These are phyloP conservation scores for Gardenia jasminoides DNA, from an alignment of 257 asterid species.

Conservation along the genomic window DNA sequence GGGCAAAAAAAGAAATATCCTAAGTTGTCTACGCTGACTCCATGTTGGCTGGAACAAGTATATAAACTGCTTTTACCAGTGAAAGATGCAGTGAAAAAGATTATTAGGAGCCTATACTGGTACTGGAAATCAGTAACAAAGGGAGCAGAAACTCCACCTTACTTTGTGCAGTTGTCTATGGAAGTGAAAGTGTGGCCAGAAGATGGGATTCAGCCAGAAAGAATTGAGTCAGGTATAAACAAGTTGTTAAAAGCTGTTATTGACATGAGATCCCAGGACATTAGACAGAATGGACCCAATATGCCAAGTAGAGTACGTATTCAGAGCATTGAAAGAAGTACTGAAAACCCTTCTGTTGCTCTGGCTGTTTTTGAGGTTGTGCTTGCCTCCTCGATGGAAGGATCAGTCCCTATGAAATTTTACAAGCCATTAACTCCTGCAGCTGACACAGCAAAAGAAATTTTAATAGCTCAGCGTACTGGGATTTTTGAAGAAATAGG, in stretches of 20 bases:
- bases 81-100: conserved; percentile 39
- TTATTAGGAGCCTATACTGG: conserved; percentile 50
- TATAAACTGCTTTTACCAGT: conserved; percentile 42
- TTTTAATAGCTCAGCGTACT: conserved; percentile 50
- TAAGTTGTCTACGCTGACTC: conserved; percentile 49
- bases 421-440: conserved; percentile 94
- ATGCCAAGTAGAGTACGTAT: conserved; percentile 79
- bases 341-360: conserved; percentile 57
- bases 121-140: conserved; percentile 98
- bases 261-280: conserved; percentile 53
- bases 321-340: conserved; percentile 86
- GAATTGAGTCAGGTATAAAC: conserved; percentile 91
- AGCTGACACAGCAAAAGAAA: conserved; percentile 86
- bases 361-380: conserved; percentile 95
- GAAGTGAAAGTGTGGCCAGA: conserved; percentile 91
- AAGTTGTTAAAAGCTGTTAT: conserved; percentile 69
- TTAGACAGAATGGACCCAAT: conserved; percentile 24
- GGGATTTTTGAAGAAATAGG: conserved; percentile 62
- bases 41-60: conserved; percentile 58
- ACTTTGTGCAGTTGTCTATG: conserved; percentile 93
- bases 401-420: conserved; percentile 50
- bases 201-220: conserved; percentile 98
- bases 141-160: conserved; percentile 99
- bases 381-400: conserved; percentile 61
- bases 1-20: not conserved